A percentile compares a stretch with the other conserved stretches of the same genome.
These are phyloP conservation scores for Tuber aestivum DNA, from an alignment of 495 filamentous ascomycete genomes.

Conservation along the genomic window DNA sequence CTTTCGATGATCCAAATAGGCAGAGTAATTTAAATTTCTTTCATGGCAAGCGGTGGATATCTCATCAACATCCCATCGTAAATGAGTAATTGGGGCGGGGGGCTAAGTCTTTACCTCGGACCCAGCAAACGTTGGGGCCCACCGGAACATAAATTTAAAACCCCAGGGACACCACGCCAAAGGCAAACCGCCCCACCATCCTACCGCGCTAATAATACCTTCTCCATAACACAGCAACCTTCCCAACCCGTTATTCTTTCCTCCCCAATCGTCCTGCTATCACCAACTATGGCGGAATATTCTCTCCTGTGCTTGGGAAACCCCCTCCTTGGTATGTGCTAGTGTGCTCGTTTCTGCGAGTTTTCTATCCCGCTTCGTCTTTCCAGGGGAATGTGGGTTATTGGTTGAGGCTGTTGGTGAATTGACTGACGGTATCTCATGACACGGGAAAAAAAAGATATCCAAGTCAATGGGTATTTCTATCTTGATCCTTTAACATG, in stretches of 20 bases:
- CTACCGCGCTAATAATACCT: not conserved
- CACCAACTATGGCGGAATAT: conserved; percentile 52
- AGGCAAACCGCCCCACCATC: not conserved
- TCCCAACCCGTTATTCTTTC: not conserved
- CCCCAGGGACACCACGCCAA: not conserved
- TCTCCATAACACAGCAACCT: conserved; percentile 12
- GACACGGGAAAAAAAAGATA: conserved; percentile 57
- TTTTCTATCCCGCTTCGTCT: not conserved
- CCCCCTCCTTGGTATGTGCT: conserved; percentile 72
- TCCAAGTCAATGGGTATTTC: conserved; percentile 72
- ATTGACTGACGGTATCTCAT: conserved; percentile 5
- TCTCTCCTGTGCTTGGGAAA: conserved; percentile 89
- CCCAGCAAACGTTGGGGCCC: not conserved
- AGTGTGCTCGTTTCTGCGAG: conserved; percentile 22
- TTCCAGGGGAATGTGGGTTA: not conserved
- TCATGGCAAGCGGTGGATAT: not conserved
- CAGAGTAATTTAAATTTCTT: not conserved
- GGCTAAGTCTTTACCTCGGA: not conserved
- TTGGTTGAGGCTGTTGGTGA: conserved; percentile 2
- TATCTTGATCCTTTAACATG: conserved; percentile 9
- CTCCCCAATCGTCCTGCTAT: not conserved
- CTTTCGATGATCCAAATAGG: not conserved
- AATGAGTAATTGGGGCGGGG: not conserved
- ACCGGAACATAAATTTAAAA: not conserved
- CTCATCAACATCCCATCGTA: not conserved